Base-by-base conservation (phyloP, 2,329 filamentous ascomycete species). In the Fusarium nygamai region DNA sequence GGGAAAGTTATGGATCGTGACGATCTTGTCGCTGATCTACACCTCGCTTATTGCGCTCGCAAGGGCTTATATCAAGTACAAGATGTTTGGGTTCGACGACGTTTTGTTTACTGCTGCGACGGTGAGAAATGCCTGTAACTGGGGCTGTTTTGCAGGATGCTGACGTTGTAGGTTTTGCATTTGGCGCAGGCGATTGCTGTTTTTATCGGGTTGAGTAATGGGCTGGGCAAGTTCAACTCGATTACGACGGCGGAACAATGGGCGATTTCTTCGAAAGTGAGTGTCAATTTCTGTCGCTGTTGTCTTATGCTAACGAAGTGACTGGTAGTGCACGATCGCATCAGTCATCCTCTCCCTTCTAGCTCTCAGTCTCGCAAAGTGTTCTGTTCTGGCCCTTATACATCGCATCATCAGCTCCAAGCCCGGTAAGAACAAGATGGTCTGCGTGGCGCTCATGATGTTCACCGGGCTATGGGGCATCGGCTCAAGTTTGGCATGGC, bases 11-110 rank as follows among this genome's bases (percentile, higher is more conserved):
- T 76, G 74, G 74, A 76, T 76, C 51, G 44, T 77, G 20, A 72
- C 74, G 1, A 74, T 75, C 22, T 31, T 77, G 47, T 73, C 74
- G 11, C 62, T 76, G 43, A 75, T 76, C 62, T 76, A 77, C 62
- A 67, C 48, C 33, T 27, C 50, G 20, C 64, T 72, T 64, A 65
- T 77, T 22, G 70, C 60, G 6, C 27, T 56, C 27, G 67, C 72
- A 14, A 62, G 75, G 38, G 54, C 64, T 6, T 76, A 74, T 27
- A 76, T 76, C 64, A 76, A 76, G 46, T 73, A 72, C n/a, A 41
- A 63, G 13, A 76, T 77, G 74, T 64, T 75, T 27, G 74, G 75
- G 3, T 61, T 72, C 19, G 75, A 76, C 16, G 75, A 77, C 27
- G 29, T 47, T 19, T 17, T 76, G 9, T 74, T 70, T 48, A 58